Conservation (phyloP, 805 yeast genomes). For the Wickerhamiella kurtzmanii region DNA sequence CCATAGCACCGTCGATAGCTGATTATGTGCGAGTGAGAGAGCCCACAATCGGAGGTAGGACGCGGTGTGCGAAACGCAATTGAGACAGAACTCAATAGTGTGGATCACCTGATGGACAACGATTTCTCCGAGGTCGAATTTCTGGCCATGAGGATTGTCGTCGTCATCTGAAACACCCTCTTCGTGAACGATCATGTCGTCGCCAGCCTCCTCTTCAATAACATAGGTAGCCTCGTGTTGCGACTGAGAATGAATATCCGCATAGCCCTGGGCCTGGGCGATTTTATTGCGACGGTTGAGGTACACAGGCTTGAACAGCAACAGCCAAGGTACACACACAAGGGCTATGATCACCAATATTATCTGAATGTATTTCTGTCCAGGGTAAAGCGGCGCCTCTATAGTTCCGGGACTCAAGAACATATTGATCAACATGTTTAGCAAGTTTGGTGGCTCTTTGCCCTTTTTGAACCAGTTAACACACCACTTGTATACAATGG, state of each 20-base stretch:
- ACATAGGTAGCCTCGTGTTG: conserved; percentile 23
- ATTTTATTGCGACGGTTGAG: conserved; percentile 44
- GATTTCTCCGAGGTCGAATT: conserved; percentile 75
- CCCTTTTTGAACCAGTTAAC: conserved; percentile 76
- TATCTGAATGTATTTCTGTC: conserved; percentile 67
- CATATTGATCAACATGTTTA: conserved; percentile 94
- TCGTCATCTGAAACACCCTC: conserved; percentile 8
- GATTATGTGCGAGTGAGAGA: conserved; percentile 89
- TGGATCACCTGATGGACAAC: conserved; percentile 96
- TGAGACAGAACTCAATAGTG: conserved; percentile 92
- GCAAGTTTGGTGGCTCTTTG: conserved; percentile 79
- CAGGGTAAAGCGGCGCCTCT: conserved; percentile 64
- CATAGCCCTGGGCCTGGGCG: conserved; percentile 36
- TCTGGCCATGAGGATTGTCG: conserved; percentile 27
- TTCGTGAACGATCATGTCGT: conserved; percentile 24
- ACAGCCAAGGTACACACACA: conserved; percentile 85
- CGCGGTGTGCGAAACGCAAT: conserved; percentile 95
- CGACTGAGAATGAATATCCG: conserved; percentile 33
- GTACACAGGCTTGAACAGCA: conserved; percentile 70
- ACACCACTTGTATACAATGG: conserved; percentile 87
- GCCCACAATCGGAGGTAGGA: conserved; percentile 96
- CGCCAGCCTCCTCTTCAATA: conserved; percentile 23
- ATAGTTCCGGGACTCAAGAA: conserved; percentile 83
- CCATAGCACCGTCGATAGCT: conserved; percentile 87
- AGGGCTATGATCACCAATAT: conserved; percentile 60